Base-by-base conservation (phyloP, 129 eudicot genomes). In the Calendula officinalis region DNA sequence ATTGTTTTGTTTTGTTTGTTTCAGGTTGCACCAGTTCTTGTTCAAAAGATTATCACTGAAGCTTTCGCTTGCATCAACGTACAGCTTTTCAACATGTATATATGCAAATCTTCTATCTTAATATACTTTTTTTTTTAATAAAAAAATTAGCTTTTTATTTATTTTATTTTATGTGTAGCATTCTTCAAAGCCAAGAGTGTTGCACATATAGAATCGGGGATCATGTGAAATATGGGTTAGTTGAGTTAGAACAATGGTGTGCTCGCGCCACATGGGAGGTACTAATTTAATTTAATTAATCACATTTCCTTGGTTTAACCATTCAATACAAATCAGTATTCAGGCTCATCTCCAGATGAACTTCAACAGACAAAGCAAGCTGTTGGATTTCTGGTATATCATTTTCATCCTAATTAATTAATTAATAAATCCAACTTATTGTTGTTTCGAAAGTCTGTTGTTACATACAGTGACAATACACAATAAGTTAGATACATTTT, bases 11-110 rank as follows among this genome's bases (percentile, higher is more conserved):
- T 22, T 22, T 59, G 40, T 9, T 27, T 61, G 47, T 68, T 46
- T 81, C 83, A 92, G 99, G 95, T 92, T 58, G 92, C 92, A 47
- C 79, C 82, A 7, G 64, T 83, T 75, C 86, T 88, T 64, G 80
- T 76, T 64, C 91, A 86, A 60, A 88, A 74, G 62, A 81, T 85
- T 39, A 75, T 77, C 70, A 77, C 66, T 45, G 91, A 85, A 67
- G 72, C 70, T 38, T 88, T 85, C 77, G 85, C 92, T 49, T 81
- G 61, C 67, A 83, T 92, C 62, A 81, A 92, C 66, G 85, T 76
- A 43, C 87, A 83, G 67, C 68, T 92, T 42, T 88, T 92, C 59
- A 92, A 92, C 72, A 88, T 91, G 99, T 92, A 75, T 33, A 11
- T 72, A 62, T 22, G 30, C 30, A 22, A 22, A 22, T 7, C 33